phyloP scores from a whole-genome alignment of 805 yeast species.

The Clavispora vitiphila region DNA sequence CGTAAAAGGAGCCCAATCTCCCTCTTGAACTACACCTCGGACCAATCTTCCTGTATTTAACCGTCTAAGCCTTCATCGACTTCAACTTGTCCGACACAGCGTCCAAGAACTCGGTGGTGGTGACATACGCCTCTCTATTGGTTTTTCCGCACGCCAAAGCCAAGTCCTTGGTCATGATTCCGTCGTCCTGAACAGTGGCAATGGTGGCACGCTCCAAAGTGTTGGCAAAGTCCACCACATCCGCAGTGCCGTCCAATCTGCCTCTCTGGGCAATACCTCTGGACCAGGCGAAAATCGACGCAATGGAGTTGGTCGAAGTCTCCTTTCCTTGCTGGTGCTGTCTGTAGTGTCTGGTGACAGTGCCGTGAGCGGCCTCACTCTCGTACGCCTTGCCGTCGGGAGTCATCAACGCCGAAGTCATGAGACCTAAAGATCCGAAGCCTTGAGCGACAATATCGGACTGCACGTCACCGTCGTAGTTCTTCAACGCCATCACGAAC shows the following conservation, averaged over 20 bases:
- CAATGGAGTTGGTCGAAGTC: slow-evolving; percentile 95
- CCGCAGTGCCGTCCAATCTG: slow-evolving; percentile 79
- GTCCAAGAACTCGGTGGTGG: slow-evolving; percentile 87
- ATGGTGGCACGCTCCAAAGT: slow-evolving; percentile 76
- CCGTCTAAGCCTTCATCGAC: neutral
- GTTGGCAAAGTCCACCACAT: slow-evolving; percentile 75
- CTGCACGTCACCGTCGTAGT: slow-evolving; percentile 97
- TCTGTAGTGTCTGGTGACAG: slow-evolving; percentile 95
- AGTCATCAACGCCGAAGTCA: slow-evolving; percentile 96
- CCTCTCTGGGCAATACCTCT: slow-evolving; percentile 94
- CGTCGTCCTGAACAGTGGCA: slow-evolving; percentile 78
- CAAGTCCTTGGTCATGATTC: slow-evolving; percentile 93
- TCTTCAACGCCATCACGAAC: slow-evolving; percentile 90
- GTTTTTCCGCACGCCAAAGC: slow-evolving; percentile 88
- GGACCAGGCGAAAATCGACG: slow-evolving; percentile 96
- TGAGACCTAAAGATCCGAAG: slow-evolving; percentile 91
- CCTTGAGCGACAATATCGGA: slow-evolving; percentile 98
- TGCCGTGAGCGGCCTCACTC: slow-evolving; percentile 98
- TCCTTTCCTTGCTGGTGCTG: slow-evolving; percentile 95
- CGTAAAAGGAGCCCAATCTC: too few relatives aligned
- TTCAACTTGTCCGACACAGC: slow-evolving; percentile 67
- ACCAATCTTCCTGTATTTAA: neutral
- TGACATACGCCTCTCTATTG: slow-evolving; percentile 74
- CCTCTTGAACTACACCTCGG: too few relatives aligned
- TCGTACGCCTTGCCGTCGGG: slow-evolving; percentile 96